These are phyloP conservation scores for Fusarium piperis DNA, from an alignment of 2,329 filamentous ascomycete genomes.

Conservation along the genomic window DNA sequence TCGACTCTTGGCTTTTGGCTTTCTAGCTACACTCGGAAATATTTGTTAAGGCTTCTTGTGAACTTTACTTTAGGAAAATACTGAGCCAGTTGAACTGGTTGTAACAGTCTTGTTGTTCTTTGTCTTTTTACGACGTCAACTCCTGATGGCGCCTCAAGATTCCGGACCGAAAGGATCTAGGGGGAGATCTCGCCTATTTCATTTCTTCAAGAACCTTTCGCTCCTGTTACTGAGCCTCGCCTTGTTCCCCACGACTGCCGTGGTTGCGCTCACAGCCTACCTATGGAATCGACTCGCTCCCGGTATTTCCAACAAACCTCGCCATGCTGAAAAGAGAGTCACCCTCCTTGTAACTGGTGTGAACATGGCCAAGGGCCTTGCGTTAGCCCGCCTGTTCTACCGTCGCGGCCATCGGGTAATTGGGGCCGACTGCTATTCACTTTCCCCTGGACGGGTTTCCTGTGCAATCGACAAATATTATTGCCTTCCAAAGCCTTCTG, in stretches of 20 bases:
- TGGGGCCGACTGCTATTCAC: conserved; percentile 71
- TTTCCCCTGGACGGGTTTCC: conserved; percentile 68
- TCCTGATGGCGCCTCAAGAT: not conserved
- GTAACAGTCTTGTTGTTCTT: not conserved
- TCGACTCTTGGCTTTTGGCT: not conserved
- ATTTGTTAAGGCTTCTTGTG: not conserved
- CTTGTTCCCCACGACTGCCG: conserved; percentile 3
- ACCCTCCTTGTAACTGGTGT: conserved; percentile 78
- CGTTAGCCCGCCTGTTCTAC: conserved; percentile 72
- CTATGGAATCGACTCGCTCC: conserved; percentile 11
- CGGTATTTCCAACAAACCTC: not conserved
- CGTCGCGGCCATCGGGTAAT: conserved; percentile 74
- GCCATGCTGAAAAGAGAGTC: conserved; percentile 16
- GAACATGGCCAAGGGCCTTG: conserved; percentile 76
- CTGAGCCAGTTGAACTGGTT: not conserved
- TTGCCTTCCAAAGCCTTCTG: conserved; percentile 46
- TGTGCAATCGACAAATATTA: conserved; percentile 65
- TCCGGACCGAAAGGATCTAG: not conserved
- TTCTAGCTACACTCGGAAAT: not conserved
- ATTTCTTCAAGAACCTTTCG: conserved; percentile 24
- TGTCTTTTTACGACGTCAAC: not conserved
- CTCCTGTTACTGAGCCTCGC: conserved; percentile 25
- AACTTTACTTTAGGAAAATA: not conserved
- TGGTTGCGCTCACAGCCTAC: conserved; percentile 8
- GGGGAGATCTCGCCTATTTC: not conserved